Evolutionary conservation across 2,329 filamentous ascomycete species (phyloP).

Genomic region (Colletotrichum caudatum): DNA sequence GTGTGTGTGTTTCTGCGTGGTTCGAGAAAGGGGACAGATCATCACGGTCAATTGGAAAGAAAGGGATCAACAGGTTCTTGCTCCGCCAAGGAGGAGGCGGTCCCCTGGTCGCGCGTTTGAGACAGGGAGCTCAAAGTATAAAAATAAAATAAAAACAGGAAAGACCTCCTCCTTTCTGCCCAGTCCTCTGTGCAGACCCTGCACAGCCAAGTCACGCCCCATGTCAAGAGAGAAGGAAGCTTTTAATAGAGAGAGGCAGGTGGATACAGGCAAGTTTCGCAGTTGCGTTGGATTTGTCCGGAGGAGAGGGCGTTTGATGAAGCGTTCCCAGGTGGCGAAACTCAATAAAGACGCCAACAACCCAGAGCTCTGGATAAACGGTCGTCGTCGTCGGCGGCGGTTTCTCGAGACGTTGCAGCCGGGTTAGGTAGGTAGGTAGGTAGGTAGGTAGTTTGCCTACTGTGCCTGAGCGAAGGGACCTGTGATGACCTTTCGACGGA

Average conservation of each 20-base stretch:
- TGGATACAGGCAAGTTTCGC: not conserved
- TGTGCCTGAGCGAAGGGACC: not conserved
- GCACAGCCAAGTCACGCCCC: not conserved
- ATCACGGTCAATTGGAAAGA: not conserved
- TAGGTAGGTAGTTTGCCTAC: no score
- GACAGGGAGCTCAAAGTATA: slow-evolving; percentile 13
- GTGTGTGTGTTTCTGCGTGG: not conserved
- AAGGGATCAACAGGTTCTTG: not conserved
- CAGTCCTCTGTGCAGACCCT: not conserved
- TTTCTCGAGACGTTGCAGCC: not conserved
- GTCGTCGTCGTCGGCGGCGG: not conserved
- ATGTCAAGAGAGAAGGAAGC: not conserved
- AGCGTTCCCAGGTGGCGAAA: not conserved
- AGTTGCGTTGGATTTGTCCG: not conserved
- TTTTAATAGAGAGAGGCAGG: not conserved
- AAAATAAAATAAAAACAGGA: not conserved
- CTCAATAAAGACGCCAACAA: not conserved
- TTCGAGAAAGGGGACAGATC: not conserved
- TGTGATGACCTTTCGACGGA: not conserved
- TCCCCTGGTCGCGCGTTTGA: not conserved
- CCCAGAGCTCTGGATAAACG: not conserved
- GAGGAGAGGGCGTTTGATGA: no score
- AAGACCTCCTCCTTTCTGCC: not conserved
- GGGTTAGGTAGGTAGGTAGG: no score
- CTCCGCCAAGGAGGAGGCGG: not conserved